Percentiles rank a stretch among this genome's conserved stretches.
phyloP scores from a whole-genome alignment of 169 alveolate genomes.

The Theileria orientalis region DNA sequence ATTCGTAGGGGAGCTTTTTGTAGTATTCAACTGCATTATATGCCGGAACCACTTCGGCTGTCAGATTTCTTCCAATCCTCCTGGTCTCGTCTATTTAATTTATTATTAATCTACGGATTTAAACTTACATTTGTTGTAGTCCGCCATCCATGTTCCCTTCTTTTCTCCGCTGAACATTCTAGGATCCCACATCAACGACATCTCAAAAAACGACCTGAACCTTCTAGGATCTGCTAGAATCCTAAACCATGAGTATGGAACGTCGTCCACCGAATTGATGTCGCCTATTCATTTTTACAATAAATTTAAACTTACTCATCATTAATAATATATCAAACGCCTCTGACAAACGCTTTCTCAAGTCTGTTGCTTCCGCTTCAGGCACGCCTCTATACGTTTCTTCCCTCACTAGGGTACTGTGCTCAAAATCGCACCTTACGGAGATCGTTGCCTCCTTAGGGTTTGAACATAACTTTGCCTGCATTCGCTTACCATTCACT shows the following conservation, averaged over 20 bases:
- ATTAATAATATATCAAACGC: slow-evolving; percentile 58
- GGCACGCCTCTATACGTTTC: slow-evolving; percentile 45
- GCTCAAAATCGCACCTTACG: slow-evolving; percentile 59
- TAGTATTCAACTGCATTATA: background rate
- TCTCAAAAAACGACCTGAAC: slow-evolving; percentile 30
- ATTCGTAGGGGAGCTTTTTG: slow-evolving; percentile 2
- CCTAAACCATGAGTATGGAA: slow-evolving; percentile 52
- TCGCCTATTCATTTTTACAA: slow-evolving; percentile 25
- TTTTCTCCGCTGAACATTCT: slow-evolving; percentile 42
- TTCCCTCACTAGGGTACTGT: slow-evolving; percentile 28
- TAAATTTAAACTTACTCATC: background rate
- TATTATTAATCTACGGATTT: background rate
- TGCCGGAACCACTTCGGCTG: slow-evolving; percentile 8
- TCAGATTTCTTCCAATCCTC: slow-evolving; percentile 9
- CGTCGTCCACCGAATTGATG: slow-evolving; percentile 18
- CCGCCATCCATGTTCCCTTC: slow-evolving; percentile 33
- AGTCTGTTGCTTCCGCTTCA: slow-evolving; percentile 38
- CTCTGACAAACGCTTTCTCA: slow-evolving; percentile 25
- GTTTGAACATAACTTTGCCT: slow-evolving; percentile 55
- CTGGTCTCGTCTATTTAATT: slow-evolving; percentile 12
- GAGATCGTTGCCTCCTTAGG: slow-evolving; percentile 46
- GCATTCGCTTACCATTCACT: slow-evolving; percentile 58
- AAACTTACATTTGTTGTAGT: slow-evolving; percentile 27
- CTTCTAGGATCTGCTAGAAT: slow-evolving; percentile 59
- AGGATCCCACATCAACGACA: slow-evolving; percentile 47